Base-by-base conservation (phyloP, 345 rosid species). In the Citrus cavaleriei region DNA sequence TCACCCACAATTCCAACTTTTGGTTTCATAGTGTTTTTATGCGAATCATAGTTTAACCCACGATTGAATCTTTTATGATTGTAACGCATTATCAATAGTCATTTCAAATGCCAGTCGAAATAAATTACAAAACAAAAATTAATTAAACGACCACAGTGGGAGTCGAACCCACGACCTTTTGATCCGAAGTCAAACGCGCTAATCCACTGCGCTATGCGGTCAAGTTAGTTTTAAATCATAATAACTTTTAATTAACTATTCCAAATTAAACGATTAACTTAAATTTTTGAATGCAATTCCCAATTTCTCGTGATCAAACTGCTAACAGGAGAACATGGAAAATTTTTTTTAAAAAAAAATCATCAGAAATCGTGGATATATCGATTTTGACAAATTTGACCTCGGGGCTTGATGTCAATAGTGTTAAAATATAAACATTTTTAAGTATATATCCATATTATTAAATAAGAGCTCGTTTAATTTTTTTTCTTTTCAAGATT, bases 111-210 rank as follows among this genome's bases (percentile, higher is more conserved):
- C 77, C 78, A 60, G 37, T 55, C 77, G 62, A 28, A 59, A 59
- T 4, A 16, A n/a, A 73, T 59, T 34, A 10, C 6, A 42, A 42
- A 28, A 46, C 7, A 21, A 10, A 12, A 46, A 3, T 12, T 10
- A 13, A 46, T 3, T 3, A 1, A 13, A 13, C 89, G 92, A 90
- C 93, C 90, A 90, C 94, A 91, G 92, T 90, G 94, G 90, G 89
- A 85, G 92, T 92, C 98, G 98, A 93, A 89, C 93, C 91, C 93
- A 90, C 98, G 97, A 93, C 95, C 97, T 93, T 90, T 90, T 95
- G 97, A 95, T 93, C 95, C 98, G 95, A 95, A 95, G 98, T 92
- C 97, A 92, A 92, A 94, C 95, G 96, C 95, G 92, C 95, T 91
- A 92, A 92, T 92, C 94, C 94, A 92, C 96, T 92, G 95, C 96